Conservation (phyloP, 495 filamentous ascomycete species). For the Viridothelium virens region DNA sequence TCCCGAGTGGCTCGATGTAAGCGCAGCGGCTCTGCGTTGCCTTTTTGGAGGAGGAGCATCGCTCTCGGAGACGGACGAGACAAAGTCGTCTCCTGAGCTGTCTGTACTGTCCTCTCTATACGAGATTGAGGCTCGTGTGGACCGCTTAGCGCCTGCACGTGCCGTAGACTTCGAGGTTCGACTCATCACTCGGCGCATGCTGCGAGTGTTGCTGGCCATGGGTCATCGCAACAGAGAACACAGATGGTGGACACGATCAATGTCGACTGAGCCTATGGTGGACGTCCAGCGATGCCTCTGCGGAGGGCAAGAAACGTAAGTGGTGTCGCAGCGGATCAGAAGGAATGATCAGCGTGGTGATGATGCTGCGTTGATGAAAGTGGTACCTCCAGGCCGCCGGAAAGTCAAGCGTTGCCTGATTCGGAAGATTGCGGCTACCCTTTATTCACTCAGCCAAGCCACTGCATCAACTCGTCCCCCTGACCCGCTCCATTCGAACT, state of each 20-base stretch:
- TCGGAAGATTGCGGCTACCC: no score
- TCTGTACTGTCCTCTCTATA: not conserved
- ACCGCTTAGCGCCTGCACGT: not conserved
- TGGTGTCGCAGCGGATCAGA: no score
- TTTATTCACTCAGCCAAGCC: no score
- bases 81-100: not conserved
- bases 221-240: not conserved
- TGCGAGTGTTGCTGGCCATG: not conserved
- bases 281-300: not conserved
- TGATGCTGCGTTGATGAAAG: no score
- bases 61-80: not conserved
- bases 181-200: not conserved
- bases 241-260: not conserved
- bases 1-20: not conserved
- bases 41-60: not conserved
- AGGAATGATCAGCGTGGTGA: no score
- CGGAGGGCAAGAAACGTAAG: no score
- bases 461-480: no score
- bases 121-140: not conserved
- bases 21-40: constrained; percentile 16
- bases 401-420: no score
- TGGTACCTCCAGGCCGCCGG: no score
- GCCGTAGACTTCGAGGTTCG: not conserved
- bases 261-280: not conserved
- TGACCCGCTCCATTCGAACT: no score